These are phyloP conservation scores for Pseudogymnoascus sp. DNA, from an alignment of 2,329 filamentous ascomycete species.

Conservation along the genomic window DNA sequence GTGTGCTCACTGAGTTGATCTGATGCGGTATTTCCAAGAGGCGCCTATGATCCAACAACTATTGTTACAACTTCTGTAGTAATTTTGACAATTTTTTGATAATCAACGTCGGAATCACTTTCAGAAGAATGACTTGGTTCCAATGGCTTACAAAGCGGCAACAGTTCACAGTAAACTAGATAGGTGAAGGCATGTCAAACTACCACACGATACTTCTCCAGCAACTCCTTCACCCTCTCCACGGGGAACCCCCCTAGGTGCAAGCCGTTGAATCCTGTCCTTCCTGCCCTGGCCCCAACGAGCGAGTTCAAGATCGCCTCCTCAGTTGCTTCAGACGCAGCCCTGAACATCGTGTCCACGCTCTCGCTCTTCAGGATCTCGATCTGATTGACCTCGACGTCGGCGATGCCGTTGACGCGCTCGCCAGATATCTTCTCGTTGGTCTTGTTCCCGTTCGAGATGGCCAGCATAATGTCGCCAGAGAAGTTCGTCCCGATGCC, in stretches of 20 bases:
- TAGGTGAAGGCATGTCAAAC: not conserved
- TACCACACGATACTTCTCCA: constrained; percentile 32
- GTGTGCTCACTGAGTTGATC: not conserved
- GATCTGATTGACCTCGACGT: constrained; percentile 35
- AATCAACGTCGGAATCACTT: not conserved
- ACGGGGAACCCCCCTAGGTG: constrained; percentile 44
- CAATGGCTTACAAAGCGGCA: not conserved
- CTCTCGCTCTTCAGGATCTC: constrained; percentile 48
- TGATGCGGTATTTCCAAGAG: not conserved
- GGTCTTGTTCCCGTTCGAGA: constrained; percentile 49
- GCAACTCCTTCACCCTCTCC: constrained; percentile 37
- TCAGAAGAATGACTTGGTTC: not conserved
- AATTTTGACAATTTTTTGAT: not conserved
- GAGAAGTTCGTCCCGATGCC: constrained; percentile 47
- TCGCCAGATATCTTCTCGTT: constrained; percentile 20
- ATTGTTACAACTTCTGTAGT: not conserved
- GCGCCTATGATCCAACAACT: not conserved
- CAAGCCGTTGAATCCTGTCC: constrained; percentile 44
- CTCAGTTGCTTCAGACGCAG: constrained; percentile 53
- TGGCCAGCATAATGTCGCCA: constrained; percentile 59
- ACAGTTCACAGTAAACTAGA: not conserved
- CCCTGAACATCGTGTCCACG: constrained; percentile 55
- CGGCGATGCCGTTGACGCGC: constrained; percentile 20
- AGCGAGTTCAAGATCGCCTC: constrained; percentile 59
- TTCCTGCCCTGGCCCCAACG: constrained; percentile 49